A percentile compares a stretch with the other conserved stretches of the same genome.
phyloP scores from a whole-genome alignment of 441 rosid genomes.

The Arabidopsis lyrata region DNA sequence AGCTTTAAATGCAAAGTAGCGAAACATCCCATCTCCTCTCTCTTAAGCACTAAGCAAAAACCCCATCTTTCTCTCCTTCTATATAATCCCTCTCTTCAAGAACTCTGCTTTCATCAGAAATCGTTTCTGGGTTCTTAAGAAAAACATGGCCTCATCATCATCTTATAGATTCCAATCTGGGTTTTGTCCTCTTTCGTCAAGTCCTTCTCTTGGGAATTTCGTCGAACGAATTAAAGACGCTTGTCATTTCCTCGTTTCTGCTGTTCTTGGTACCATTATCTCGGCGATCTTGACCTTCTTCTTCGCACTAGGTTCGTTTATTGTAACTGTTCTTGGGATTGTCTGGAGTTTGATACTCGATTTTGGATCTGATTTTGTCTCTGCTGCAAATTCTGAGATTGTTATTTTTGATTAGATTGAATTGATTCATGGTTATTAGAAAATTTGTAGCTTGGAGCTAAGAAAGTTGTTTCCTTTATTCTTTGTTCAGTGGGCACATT shows the following conservation, averaged over 20 bases:
- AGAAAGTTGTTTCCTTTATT: slow-evolving; percentile 38
- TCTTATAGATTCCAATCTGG: slow-evolving; percentile 62
- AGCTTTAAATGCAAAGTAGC: slow-evolving; percentile 78
- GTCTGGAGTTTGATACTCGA: background rate
- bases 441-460: slow-evolving; percentile 12
- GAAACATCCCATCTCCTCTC: slow-evolving; percentile 46
- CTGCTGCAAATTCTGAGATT: slow-evolving; percentile 1
- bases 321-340: background rate
- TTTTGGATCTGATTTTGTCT: slow-evolving; percentile 17
- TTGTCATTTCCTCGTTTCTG: slow-evolving; percentile 73
- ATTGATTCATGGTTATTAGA: slow-evolving; percentile 9
- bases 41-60: slow-evolving; percentile 45
- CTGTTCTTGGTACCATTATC: slow-evolving; percentile 82
- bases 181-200: slow-evolving; percentile 50
- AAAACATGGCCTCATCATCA: slow-evolving; percentile 44
- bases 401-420: too few species aligned
- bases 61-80: slow-evolving; percentile 12
- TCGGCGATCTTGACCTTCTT: slow-evolving; percentile 96
- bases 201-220: slow-evolving; percentile 57
- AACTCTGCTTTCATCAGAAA: slow-evolving; percentile 34
- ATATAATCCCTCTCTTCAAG: slow-evolving; percentile 36
- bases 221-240: slow-evolving; percentile 65
- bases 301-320: slow-evolving; percentile 81
- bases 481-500: slow-evolving; percentile 80
- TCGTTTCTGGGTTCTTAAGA: slow-evolving; percentile 4